Conservation (phyloP, 768 basidiomycete species). For the Tephrocybe sp. region DNA sequence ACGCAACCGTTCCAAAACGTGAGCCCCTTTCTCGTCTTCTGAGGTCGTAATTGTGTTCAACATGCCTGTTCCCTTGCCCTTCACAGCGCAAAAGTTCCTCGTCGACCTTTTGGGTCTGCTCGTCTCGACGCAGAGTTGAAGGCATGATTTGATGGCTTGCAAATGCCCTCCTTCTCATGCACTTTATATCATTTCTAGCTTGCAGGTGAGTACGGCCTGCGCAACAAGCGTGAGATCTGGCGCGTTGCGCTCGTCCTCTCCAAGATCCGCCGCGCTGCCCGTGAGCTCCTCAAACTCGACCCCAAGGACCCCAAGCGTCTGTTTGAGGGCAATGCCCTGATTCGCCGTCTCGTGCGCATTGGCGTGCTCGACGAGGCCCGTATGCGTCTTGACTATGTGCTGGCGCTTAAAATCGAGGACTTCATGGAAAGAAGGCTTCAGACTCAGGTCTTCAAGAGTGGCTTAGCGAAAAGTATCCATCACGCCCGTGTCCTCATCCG, state of each 20-base stretch:
- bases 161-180: background rate
- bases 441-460: constrained; percentile 99
- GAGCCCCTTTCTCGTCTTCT: constrained; percentile 54
- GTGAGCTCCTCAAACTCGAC: constrained; percentile 99
- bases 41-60: constrained; percentile 65
- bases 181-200: constrained; percentile 50
- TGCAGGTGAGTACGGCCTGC: constrained; percentile 99
- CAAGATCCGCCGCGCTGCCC: constrained; percentile 99
- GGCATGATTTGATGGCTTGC: constrained; percentile 41
- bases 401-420: constrained; percentile 98
- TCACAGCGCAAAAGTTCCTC: constrained; percentile 95
- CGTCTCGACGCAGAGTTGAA: constrained; percentile 99
- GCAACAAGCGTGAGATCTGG: constrained; percentile 99
- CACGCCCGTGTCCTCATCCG: constrained; percentile 97
- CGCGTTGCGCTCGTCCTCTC: constrained; percentile 96
- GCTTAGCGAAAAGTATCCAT: constrained; percentile 97
- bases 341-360: constrained; percentile 94
- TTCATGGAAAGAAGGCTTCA: constrained; percentile 99
- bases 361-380: constrained; percentile 98
- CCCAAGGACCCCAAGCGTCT: constrained; percentile 99
- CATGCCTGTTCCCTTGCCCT: constrained; percentile 56
- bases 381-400: constrained; percentile 99
- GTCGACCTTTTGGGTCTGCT: constrained; percentile 93
- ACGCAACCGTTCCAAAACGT: constrained; percentile 93
- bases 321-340: constrained; percentile 98